Percentiles rank a stretch among this genome's conserved stretches.
Conservation (phyloP, 2,329 filamentous ascomycete species). For the Biscogniauxia mediterranea region DNA sequence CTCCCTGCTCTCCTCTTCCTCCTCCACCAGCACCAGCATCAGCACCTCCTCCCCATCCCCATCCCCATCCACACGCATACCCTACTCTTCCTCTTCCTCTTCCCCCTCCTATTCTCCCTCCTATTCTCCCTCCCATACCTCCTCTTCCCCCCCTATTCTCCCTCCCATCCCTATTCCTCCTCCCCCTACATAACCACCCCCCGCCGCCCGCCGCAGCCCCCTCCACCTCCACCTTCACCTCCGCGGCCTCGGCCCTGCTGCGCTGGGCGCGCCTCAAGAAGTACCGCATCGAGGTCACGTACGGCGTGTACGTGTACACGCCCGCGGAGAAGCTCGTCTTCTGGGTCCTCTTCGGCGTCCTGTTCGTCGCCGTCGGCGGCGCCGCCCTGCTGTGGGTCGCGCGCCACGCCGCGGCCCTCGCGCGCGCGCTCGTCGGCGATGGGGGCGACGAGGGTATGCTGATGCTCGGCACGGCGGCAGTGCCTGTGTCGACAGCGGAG, state of each 20-base stretch:
- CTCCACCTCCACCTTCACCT: too few species aligned
- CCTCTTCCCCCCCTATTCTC: constrained; percentile 13
- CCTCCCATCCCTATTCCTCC: constrained; percentile 6
- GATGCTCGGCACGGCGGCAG: too few species aligned
- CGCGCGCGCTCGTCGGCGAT: constrained; percentile 20
- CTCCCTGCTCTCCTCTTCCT: not conserved
- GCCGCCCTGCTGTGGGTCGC: constrained; percentile 70
- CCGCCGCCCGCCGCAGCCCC: constrained; percentile 8
- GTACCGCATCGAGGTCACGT: constrained; percentile 81
- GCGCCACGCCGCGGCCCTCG: constrained; percentile 61
- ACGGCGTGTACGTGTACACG: constrained; percentile 77
- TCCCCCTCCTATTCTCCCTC: too few species aligned
- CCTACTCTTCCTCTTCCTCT: too few species aligned
- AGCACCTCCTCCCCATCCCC: too few species aligned
- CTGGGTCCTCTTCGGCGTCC: constrained; percentile 70
- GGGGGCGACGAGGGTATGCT: too few species aligned
- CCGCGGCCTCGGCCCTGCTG: constrained; percentile 40
- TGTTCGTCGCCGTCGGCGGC: constrained; percentile 66
- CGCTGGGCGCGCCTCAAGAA: constrained; percentile 73
- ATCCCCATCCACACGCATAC: too few species aligned
- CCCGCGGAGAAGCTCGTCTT: constrained; percentile 76
- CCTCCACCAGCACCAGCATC: too few species aligned
- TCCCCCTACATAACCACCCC: constrained; percentile 14
- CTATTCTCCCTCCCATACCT: too few species aligned
- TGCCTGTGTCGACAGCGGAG: too few species aligned